phyloP scores from a whole-genome alignment of 2,329 filamentous ascomycete genomes.

The Talaromyces sp. region DNA sequence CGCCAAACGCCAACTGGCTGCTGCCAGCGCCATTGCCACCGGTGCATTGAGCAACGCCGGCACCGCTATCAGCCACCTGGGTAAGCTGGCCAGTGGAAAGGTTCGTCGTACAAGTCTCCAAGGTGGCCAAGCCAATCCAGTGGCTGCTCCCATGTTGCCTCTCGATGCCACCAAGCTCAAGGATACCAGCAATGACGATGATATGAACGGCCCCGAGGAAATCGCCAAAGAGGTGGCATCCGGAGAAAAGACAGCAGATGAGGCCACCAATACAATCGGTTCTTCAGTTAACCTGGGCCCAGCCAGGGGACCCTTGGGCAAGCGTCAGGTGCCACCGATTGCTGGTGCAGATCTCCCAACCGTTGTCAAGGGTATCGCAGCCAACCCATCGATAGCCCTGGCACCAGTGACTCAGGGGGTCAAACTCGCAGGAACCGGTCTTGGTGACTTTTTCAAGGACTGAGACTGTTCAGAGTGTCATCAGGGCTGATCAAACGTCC shows the following conservation, averaged over 20 bases:
- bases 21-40: neutral
- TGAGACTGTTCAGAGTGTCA: neutral
- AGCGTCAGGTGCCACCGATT: constrained; percentile 8
- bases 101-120: neutral
- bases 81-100: constrained; percentile 1
- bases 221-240: neutral
- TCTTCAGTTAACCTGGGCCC: neutral
- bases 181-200: neutral
- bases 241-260: neutral
- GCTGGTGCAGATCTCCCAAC: constrained; percentile 2
- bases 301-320: neutral
- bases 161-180: neutral
- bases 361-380: constrained; percentile 1
- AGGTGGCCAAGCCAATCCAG: neutral
- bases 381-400: neutral
- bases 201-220: neutral
- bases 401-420: constrained; percentile 2
- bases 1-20: neutral
- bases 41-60: constrained; percentile 3
- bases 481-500: neutral
- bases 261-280: neutral
- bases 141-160: neutral
- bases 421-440: neutral
- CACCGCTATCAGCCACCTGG: neutral
- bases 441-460: neutral